phyloP scores from a whole-genome alignment of 495 filamentous ascomycete species.

The Friedmanniomyces simplex region DNA sequence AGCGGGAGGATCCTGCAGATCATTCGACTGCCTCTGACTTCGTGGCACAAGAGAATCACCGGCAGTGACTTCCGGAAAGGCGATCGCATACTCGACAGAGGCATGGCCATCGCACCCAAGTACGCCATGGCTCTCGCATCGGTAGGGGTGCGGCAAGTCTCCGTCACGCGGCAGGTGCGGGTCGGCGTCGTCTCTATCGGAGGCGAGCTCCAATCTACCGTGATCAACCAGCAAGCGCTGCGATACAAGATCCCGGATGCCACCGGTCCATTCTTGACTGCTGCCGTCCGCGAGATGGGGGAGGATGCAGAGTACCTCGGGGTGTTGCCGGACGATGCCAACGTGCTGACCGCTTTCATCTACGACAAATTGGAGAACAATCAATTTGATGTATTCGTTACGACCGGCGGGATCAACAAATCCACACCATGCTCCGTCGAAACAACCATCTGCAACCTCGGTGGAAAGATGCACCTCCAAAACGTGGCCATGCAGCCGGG shows the following conservation, averaged over 20 bases:
- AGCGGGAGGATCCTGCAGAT: not conserved
- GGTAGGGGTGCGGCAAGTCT: not conserved
- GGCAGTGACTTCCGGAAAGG: conserved; percentile 8
- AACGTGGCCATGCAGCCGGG: conserved; percentile 3
- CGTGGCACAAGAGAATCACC: conserved; percentile 4
- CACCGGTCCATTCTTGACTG: conserved; percentile 7
- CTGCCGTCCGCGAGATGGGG: conserved; percentile 10
- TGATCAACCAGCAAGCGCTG: not conserved
- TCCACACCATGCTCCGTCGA: not conserved
- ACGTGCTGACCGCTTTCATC: conserved; percentile 1
- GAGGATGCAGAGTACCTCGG: conserved; percentile 5
- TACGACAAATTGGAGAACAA: not conserved
- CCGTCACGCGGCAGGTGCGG: not conserved
- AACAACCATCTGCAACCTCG: not conserved
- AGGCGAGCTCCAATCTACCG: not conserved
- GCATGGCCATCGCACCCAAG: not conserved
- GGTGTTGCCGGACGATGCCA: not conserved
- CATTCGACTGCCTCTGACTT: not conserved
- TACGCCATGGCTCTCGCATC: conserved; percentile 9
- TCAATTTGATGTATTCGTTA: conserved; percentile 1
- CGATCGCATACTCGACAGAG: not conserved
- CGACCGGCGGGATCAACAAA: not conserved
- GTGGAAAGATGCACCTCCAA: not conserved
- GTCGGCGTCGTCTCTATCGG: conserved; percentile 4
- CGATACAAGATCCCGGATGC: conserved; percentile 9